Conservation (phyloP, 345 rosid genomes). For the Rhodomyrtus tomentosa region DNA sequence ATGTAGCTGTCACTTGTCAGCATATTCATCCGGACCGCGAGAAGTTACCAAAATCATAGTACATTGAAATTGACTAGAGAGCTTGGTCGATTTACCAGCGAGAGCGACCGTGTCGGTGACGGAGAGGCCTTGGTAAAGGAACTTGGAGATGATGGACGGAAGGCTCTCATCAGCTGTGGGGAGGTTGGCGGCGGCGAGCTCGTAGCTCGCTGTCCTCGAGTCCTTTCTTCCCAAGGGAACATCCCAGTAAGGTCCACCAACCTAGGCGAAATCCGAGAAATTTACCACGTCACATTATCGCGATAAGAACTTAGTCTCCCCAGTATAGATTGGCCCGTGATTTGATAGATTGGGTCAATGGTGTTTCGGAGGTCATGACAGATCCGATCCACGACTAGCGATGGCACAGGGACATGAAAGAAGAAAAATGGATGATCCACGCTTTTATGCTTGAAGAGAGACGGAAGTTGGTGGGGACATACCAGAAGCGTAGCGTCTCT, state of each 20-base stretch:
- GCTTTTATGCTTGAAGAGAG: neutral
- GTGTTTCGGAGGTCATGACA: no score
- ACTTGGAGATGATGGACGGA: constrained; percentile 51
- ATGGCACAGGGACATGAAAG: neutral
- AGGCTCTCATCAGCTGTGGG: constrained; percentile 66
- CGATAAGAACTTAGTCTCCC: neutral
- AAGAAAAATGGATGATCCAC: neutral
- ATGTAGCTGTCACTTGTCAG: neutral
- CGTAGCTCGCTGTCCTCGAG: constrained; percentile 63
- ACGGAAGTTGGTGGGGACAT: neutral
- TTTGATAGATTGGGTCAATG: no score
- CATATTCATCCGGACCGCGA: neutral
- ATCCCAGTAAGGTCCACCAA: constrained; percentile 95
- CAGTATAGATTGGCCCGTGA: no score
- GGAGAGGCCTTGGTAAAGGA: constrained; percentile 64
- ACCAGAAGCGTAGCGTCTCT: constrained; percentile 84
- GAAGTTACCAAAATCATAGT: neutral
- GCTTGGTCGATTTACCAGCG: constrained; percentile 26
- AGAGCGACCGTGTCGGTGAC: constrained; percentile 91
- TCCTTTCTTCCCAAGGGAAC: constrained; percentile 96
- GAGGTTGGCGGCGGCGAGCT: constrained; percentile 30
- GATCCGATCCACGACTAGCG: neutral
- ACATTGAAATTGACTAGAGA: neutral
- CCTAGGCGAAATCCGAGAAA: constrained; percentile 19
- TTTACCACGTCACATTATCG: neutral